A percentile compares a stretch with the other conserved stretches of the same genome.
Evolutionary conservation across 768 basidiomycete genomes (phyloP).

Genomic region (Polyporus arcularius): DNA sequence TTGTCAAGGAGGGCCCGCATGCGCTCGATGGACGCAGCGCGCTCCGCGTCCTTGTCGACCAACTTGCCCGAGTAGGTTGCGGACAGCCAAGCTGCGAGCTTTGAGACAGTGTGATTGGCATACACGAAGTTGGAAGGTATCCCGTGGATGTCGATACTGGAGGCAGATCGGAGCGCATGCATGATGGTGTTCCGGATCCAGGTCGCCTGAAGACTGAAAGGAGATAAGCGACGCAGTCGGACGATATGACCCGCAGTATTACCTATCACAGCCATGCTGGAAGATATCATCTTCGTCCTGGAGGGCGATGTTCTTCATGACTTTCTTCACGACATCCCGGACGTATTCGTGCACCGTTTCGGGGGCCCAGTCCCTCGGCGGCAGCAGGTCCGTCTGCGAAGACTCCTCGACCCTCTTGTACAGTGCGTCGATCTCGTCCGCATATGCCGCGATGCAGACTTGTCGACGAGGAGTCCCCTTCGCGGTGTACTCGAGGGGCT

Average conservation of each 20-base stretch:
- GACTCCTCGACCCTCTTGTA: slow-evolving; percentile 37
- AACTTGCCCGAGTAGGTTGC: slow-evolving; percentile 6
- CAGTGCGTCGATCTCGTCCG: slow-evolving; percentile 39
- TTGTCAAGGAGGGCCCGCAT: slow-evolving; percentile 22
- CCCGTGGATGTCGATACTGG: slow-evolving; percentile 10
- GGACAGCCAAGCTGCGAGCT: slow-evolving; percentile 14
- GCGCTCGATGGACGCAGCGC: slow-evolving; percentile 6
- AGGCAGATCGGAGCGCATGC: slow-evolving; percentile 22
- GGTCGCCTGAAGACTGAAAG: slow-evolving; percentile 24
- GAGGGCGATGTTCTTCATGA: slow-evolving; percentile 31
- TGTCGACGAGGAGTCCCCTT: slow-evolving; percentile 33
- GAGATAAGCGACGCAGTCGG: not conserved
- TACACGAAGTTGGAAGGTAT: slow-evolving; percentile 26
- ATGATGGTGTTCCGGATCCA: slow-evolving; percentile 29
- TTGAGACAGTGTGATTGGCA: slow-evolving; percentile 23
- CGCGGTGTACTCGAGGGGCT: slow-evolving; percentile 33
- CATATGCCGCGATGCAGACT: slow-evolving; percentile 32
- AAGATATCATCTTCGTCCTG: slow-evolving; percentile 42
- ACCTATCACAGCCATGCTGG: slow-evolving; percentile 44
- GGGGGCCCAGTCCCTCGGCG: slow-evolving; percentile 31
- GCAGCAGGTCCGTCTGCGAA: slow-evolving; percentile 31
- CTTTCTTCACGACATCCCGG: slow-evolving; percentile 33
- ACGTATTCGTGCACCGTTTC: slow-evolving; percentile 31
- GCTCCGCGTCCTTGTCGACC: slow-evolving; percentile 5
- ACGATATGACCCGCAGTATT: not conserved